Percentiles rank a stretch among this genome's conserved stretches.
Conservation (phyloP, 148 eudicot species). For the Cornus controversa region DNA sequence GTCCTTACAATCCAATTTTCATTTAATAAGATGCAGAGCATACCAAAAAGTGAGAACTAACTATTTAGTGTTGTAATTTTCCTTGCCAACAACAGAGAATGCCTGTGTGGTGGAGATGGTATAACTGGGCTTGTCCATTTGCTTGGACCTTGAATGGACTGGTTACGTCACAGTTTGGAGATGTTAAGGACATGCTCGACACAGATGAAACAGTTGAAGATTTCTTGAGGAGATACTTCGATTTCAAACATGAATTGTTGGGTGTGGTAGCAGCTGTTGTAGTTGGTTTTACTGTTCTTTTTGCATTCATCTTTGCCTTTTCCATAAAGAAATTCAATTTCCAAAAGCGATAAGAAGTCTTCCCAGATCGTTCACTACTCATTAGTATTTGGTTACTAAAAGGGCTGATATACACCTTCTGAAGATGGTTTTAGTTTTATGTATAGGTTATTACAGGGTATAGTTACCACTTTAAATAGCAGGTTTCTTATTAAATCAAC, state of each 20-base stretch:
- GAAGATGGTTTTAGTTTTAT: too few relatives aligned
- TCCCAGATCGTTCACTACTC: background rate
- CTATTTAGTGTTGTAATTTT: background rate
- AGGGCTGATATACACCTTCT: background rate
- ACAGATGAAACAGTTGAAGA: slow-evolving; percentile 25
- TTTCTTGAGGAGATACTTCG: slow-evolving; percentile 45
- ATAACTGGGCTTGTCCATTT: slow-evolving; percentile 56
- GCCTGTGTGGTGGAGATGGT: slow-evolving; percentile 87
- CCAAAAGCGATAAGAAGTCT: slow-evolving; percentile 45
- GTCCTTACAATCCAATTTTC: slow-evolving; percentile 13
- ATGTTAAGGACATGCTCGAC: slow-evolving; percentile 19
- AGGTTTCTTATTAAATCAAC: too few relatives aligned
- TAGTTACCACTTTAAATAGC: too few relatives aligned
- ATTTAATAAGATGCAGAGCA: background rate
- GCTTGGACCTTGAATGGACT: slow-evolving; percentile 74
- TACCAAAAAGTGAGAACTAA: background rate
- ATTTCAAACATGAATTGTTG: slow-evolving; percentile 54
- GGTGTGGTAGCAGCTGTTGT: slow-evolving; percentile 47
- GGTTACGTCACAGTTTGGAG: slow-evolving; percentile 65
- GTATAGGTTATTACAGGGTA: too few relatives aligned
- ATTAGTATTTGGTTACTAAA: background rate
- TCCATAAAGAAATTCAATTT: slow-evolving; percentile 67
- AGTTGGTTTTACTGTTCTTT: slow-evolving; percentile 38
- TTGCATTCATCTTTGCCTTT: slow-evolving; percentile 58
- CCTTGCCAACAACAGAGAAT: slow-evolving; percentile 34